Evolutionary conservation across 495 filamentous ascomycete genomes (phyloP).

Genomic region (Xylaria longipes): DNA sequence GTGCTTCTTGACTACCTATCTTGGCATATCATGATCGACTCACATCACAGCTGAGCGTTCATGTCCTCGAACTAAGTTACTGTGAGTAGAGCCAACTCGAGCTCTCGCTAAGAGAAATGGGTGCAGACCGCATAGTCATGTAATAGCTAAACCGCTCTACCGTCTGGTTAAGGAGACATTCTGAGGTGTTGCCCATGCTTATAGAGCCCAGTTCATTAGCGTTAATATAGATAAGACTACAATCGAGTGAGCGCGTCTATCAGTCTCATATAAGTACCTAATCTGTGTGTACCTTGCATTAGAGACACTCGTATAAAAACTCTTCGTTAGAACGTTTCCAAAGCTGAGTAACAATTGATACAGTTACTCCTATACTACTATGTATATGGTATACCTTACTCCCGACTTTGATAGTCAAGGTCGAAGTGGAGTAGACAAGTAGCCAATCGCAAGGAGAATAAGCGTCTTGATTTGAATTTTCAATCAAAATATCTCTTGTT

Average conservation of each 20-base stretch:
- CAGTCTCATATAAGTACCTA: neutral
- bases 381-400: neutral
- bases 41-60: neutral
- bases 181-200: neutral
- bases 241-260: neutral
- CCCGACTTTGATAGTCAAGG: neutral
- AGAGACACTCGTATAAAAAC: neutral
- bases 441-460: neutral
- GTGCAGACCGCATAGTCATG: neutral
- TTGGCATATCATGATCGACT: slow-evolving; percentile 4
- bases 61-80: neutral
- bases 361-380: neutral
- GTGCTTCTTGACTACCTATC: neutral
- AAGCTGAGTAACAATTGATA: neutral
- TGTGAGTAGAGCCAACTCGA: neutral
- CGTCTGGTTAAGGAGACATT: neutral
- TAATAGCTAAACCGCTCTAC: neutral
- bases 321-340: neutral
- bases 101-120: too few species aligned
- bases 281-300: neutral
- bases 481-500: neutral
- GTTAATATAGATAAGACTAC: neutral
- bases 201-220: neutral
- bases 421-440: neutral
- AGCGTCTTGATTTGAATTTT: neutral